Base-by-base conservation (phyloP, 176 grass and related monocot species). In the Thalia dealbata region DNA sequence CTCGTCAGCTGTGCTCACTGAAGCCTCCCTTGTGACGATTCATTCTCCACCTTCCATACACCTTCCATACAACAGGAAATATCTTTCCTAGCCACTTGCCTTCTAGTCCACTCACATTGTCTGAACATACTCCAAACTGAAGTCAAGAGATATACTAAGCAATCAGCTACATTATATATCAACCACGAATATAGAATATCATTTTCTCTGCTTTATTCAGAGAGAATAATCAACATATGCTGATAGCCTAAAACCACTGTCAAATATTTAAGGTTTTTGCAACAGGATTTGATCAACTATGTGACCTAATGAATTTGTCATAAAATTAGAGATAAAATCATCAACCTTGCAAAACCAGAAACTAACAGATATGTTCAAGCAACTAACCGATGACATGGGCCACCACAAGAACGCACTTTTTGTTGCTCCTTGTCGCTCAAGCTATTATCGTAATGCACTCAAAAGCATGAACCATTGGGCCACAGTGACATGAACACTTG, bases 401-500 rank as follows among this genome's bases (percentile, higher is more conserved):
- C 93, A 50, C 85, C 73, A 80, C 93, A 97, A 3, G 84, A 73
- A 65, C 85, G 88, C 58, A 81, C 79, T 91, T 76, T 88, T 55
- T 79, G 50, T 61, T 90, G 87, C 68, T 86, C 85, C 62, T 80
- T 73, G 14, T 76, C 67, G 78, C 80, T 92, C 70, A 97, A 84
- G 62, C 76, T 90, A 61, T 97, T 97, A 74, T 88, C 92, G 75
- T 86, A 81, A 87, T 22, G 64, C 93, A 96, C 75, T 96, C 89
- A 71, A 97, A 92, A 64, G 84, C 87, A 64, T 97, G 89, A 52
- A 88, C 86, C 87, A 97, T 86, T 62, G 93, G 72, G 79, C 82
- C 83, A 83, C 93, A 97, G 77, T 92, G 84, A 25, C 93, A 97
- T 73, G 87, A 74, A 65, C 77, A 87, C 85, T 97, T 97, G 58